These are phyloP conservation scores for Wakefieldia striispora DNA, from an alignment of 768 basidiomycete genomes.

Conservation along the genomic window DNA sequence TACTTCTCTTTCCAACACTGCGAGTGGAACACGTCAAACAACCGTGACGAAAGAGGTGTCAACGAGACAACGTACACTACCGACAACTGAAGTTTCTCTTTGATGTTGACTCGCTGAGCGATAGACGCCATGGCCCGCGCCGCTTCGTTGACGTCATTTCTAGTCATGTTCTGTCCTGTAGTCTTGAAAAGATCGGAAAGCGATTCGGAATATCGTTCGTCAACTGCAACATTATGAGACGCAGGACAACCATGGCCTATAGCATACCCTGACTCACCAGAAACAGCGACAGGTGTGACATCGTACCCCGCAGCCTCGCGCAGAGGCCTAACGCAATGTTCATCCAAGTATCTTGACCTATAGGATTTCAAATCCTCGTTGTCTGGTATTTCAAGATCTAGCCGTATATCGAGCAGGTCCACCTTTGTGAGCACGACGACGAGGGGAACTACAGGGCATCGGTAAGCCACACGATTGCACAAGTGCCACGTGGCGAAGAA, in stretches of 20 bases:
- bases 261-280: constrained; percentile 2
- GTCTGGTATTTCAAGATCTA: neutral
- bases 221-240: too few relatives aligned
- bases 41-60: neutral
- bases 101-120: constrained; percentile 16
- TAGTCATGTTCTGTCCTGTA: too few relatives aligned
- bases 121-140: too few relatives aligned
- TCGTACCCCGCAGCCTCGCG: too few relatives aligned
- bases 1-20: constrained; percentile 15
- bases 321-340: constrained; percentile 5
- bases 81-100: constrained; percentile 13
- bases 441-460: too few relatives aligned
- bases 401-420: constrained; percentile 5
- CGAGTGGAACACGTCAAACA: neutral
- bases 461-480: too few relatives aligned
- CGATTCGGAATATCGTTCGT: too few relatives aligned
- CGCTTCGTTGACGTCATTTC: too few relatives aligned
- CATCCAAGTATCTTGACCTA: neutral
- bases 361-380: neutral
- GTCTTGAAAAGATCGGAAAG: too few relatives aligned
- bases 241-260: neutral
- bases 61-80: constrained; percentile 3
- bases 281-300: constrained; percentile 2
- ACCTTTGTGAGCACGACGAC: too few relatives aligned
- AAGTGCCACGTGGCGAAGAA: too few relatives aligned